A percentile compares a stretch with the other conserved stretches of the same genome.
Conservation (phyloP, 2,329 filamentous ascomycete species). For the Verticillium dahliae region DNA sequence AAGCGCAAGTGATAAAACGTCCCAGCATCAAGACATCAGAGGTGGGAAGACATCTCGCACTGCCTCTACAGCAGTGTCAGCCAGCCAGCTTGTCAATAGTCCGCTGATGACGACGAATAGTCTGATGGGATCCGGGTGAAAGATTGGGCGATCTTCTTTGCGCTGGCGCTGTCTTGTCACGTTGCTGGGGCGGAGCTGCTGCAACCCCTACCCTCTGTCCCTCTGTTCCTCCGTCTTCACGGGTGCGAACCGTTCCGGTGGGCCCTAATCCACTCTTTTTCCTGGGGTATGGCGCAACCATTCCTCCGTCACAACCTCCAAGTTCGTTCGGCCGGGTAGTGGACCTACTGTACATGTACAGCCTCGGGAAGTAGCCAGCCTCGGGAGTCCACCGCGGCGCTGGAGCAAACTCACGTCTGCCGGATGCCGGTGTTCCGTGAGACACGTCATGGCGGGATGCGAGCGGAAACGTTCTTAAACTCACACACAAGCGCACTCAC, state of each 20-base stretch:
- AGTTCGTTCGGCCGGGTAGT: background rate
- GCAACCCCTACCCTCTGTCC: no score
- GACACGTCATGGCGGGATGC: background rate
- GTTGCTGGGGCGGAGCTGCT: no score
- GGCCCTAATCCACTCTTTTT: background rate
- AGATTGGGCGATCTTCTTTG: no score
- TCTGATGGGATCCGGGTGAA: no score
- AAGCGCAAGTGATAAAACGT: no score
- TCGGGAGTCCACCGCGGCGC: no score
- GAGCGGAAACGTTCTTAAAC: background rate
- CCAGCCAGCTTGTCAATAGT: no score
- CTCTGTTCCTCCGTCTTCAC: background rate
- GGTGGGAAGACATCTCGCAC: no score
- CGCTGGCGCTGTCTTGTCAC: no score
- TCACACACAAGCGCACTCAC: background rate
- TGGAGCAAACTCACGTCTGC: background rate
- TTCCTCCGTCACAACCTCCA: background rate
- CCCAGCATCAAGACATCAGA: no score
- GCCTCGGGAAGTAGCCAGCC: background rate
- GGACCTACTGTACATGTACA: background rate
- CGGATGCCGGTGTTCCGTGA: background rate
- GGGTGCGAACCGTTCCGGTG: background rate
- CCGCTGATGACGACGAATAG: no score
- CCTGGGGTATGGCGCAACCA: constrained; percentile 1
- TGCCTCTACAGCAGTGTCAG: no score